Conservation (phyloP, 495 filamentous ascomycete genomes). For the Melanomma pulvis-pyrius region DNA sequence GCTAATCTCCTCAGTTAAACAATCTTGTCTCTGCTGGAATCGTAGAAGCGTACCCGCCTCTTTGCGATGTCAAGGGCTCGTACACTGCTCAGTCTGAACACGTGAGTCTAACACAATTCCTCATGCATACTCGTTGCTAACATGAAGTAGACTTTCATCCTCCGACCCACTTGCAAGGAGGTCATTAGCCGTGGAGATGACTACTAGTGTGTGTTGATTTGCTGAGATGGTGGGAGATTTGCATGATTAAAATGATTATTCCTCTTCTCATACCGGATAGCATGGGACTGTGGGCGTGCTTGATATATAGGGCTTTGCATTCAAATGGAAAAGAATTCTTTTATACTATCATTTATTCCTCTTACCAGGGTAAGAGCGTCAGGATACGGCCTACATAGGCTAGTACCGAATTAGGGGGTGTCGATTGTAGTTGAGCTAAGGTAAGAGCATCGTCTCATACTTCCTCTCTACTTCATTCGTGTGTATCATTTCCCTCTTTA, state of each 20-base stretch:
- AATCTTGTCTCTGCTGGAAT: slow-evolving; percentile 82
- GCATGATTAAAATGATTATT: too few species aligned
- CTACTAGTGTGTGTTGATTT: neutral
- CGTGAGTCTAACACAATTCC: slow-evolving; percentile 55
- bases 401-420: too few species aligned
- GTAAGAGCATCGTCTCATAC: too few species aligned
- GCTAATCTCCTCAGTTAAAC: slow-evolving; percentile 66
- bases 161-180: slow-evolving; percentile 8
- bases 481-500: too few species aligned
- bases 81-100: slow-evolving; percentile 96
- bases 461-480: too few species aligned
- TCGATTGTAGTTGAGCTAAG: too few species aligned
- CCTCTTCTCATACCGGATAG: neutral
- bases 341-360: too few species aligned
- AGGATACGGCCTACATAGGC: too few species aligned
- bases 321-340: too few species aligned
- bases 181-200: slow-evolving; percentile 14
- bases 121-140: neutral
- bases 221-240: neutral
- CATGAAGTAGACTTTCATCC: slow-evolving; percentile 7
- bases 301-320: neutral
- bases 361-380: too few species aligned
- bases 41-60: slow-evolving; percentile 85
- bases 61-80: slow-evolving; percentile 90
- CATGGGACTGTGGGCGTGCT: neutral